Evolutionary conservation across 306 rosid genomes (phyloP).

Genomic region (Glycyrrhiza uralensis): DNA sequence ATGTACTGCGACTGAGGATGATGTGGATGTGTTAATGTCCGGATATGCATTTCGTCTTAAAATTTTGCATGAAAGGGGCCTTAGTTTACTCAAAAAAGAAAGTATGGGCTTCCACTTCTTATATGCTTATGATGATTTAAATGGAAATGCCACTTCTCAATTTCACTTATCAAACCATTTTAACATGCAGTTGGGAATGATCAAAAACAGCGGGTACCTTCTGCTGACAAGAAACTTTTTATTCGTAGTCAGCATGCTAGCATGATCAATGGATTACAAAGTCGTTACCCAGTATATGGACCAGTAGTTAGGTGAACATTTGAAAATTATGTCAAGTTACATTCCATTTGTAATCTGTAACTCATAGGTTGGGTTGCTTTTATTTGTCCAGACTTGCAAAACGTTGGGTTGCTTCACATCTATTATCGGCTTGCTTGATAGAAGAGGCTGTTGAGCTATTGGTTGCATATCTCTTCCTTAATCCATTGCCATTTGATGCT

Average conservation of each 20-base stretch:
- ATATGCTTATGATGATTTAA: constrained; percentile 22
- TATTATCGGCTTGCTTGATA: constrained; percentile 83
- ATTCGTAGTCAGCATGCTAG: constrained; percentile 77
- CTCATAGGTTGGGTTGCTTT: constrained; percentile 31
- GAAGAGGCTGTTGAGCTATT: constrained; percentile 89
- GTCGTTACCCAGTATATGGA: constrained; percentile 66
- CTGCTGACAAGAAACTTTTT: constrained; percentile 64
- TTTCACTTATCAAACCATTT: constrained; percentile 29
- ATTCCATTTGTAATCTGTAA: constrained; percentile 5
- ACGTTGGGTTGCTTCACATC: constrained; percentile 91
- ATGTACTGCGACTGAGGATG: constrained; percentile 72
- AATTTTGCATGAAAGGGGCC: constrained; percentile 94
- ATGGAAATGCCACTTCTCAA: constrained; percentile 15
- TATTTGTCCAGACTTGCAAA: constrained; percentile 79
- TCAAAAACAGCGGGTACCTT: constrained; percentile 51
- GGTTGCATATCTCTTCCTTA: constrained; percentile 78
- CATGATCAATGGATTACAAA: constrained; percentile 89
- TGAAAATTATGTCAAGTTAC: constrained; percentile 6
- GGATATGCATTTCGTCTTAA: constrained; percentile 93
- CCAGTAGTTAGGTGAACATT: constrained; percentile 75
- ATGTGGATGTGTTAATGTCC: constrained; percentile 70
- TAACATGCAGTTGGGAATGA: constrained; percentile 54
- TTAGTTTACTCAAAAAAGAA: constrained; percentile 61
- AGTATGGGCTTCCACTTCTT: constrained; percentile 42
- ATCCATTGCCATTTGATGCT: constrained; percentile 73